Evolutionary conservation across 78 protist species (phyloP).

Genomic region (Thecamonas trahens): DNA sequence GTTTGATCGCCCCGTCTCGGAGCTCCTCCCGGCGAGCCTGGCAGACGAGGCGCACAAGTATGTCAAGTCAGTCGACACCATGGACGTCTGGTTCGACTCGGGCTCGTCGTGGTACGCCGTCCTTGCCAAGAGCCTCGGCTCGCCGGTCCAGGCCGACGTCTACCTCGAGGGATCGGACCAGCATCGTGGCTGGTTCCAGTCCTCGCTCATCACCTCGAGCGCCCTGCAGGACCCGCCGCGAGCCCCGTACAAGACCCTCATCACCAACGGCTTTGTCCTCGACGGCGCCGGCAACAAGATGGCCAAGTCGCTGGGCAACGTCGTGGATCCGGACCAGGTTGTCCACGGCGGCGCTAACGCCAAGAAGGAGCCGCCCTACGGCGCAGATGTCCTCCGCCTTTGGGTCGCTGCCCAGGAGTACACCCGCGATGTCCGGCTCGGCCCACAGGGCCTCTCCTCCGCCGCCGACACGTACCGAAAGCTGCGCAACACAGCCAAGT

Average conservation of each 20-base stretch:
- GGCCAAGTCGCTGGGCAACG: conserved; percentile 87
- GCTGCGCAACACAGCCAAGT: conserved; percentile 26
- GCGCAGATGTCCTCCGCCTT: conserved; percentile 78
- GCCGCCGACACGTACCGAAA: conserved; percentile 2
- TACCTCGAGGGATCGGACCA: conserved; percentile 81
- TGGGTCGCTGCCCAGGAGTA: conserved; percentile 78
- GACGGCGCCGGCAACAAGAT: conserved; percentile 72
- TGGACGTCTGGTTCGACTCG: conserved; percentile 94
- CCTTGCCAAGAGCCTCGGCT: conserved; percentile 13
- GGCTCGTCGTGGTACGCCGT: conserved; percentile 74
- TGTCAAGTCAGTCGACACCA: conserved; percentile 72
- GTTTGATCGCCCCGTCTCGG: conserved; percentile 37
- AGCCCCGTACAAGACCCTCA: no score
- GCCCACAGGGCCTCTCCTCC: conserved; percentile 30
- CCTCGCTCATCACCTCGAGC: conserved; percentile 60
- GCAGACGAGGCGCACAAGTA: not conserved
- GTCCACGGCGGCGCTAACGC: conserved; percentile 52
- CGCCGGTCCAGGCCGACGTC: conserved; percentile 55
- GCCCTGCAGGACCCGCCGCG: conserved; percentile 49
- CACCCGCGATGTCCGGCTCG: conserved; percentile 58
- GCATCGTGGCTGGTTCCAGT: conserved; percentile 96
- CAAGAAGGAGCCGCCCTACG: conserved; percentile 54
- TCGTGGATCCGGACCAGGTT: conserved; percentile 58
- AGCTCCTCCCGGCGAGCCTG: conserved; percentile 58
- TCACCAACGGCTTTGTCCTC: conserved; percentile 26